Percentiles rank a stretch among this genome's conserved stretches.
Conservation (phyloP, 208 protist species). For the Paratrypanosoma confusum region DNA sequence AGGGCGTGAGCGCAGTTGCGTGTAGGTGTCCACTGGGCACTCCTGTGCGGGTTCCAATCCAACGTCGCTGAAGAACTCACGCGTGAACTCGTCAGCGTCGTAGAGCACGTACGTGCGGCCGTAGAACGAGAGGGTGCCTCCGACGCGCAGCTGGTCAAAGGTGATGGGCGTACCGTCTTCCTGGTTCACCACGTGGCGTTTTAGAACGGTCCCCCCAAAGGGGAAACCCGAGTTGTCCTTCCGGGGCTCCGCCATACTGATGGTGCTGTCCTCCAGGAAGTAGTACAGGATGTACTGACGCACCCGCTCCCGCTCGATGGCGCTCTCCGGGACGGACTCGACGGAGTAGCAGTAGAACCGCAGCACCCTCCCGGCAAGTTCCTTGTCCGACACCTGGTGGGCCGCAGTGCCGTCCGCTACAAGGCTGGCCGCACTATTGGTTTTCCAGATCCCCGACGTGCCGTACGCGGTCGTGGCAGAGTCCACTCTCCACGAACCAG, state of each 20-base stretch:
- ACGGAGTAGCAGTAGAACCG: slow-evolving; percentile 94
- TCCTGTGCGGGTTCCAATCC: slow-evolving; percentile 42
- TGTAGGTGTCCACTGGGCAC: slow-evolving; percentile 70
- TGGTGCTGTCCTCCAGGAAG: slow-evolving; percentile 95
- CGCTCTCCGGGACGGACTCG: slow-evolving; percentile 91
- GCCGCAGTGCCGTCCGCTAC: background rate
- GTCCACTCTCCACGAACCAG: background rate
- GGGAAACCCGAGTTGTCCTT: slow-evolving; percentile 93
- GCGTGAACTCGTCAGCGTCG: slow-evolving; percentile 91
- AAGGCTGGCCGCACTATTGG: slow-evolving; percentile 1
- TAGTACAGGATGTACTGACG: slow-evolving; percentile 85
- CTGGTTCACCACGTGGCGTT: slow-evolving; percentile 84
- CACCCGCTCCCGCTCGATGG: slow-evolving; percentile 83
- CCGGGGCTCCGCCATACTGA: slow-evolving; percentile 89
- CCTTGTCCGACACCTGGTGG: slow-evolving; percentile 7
- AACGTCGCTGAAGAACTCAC: slow-evolving; percentile 61
- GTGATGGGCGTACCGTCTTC: slow-evolving; percentile 68
- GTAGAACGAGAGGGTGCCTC: slow-evolving; percentile 87
- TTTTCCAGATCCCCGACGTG: background rate
- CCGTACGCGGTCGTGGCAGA: background rate
- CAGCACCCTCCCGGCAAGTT: slow-evolving; percentile 70
- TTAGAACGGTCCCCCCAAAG: slow-evolving; percentile 82
- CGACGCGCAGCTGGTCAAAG: slow-evolving; percentile 78
- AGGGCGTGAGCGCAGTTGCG: slow-evolving; percentile 21
- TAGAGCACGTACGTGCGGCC: slow-evolving; percentile 88